Evolutionary conservation across 768 basidiomycete genomes (phyloP), one percentile per base, ranked within the genome.

Genomic region (Mycena galericulata): DNA sequence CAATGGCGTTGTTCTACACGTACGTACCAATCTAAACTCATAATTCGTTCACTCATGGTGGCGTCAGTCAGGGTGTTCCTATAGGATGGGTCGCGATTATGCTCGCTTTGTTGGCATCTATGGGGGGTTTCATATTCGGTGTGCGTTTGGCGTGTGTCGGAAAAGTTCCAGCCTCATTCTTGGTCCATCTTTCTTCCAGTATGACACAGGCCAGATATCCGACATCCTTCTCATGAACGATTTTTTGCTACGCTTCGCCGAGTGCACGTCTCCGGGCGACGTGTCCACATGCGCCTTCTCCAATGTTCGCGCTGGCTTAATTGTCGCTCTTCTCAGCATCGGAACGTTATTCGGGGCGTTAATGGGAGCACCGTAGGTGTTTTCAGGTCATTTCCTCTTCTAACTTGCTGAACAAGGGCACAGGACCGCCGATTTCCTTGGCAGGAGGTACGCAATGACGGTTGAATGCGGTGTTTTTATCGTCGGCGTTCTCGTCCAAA

Each of bases 141-240:
- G 76, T 77, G 71, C 45, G 78, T 73, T 79, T 77, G 51, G 62
- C 62, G 51, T 54, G 29, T 63, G 62, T 63, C 51, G 62, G 51
- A 54, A 24, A 55, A 63, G 62, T 46, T 54, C 30, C 53, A 62
- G 53, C 62, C 55, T 50, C 46, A 61, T 58, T 49, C 55, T 56
- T 30, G n/a, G n/a, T 69, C 69, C 30, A 69, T 65, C 27, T 29
- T 56, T 40, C 63, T 57, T 60, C 24, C 57, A 84, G 80, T 91
- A 91, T 70, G 90, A 92, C 76, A 92, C 90, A 15, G 92, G 92
- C 27, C 92, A 93, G 76, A 93, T 94, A 69, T 89, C 89, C 57
- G 90, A 91, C 75, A 91, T 94, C 71, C 80, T 92, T 29, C 79
- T 92, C 77, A 92, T 93, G 90, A 75, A 84, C 14, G 89, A 92